phyloP scores from a whole-genome alignment of 2,329 filamentous ascomycete species.

The Ophiostoma novo-ulmi region DNA sequence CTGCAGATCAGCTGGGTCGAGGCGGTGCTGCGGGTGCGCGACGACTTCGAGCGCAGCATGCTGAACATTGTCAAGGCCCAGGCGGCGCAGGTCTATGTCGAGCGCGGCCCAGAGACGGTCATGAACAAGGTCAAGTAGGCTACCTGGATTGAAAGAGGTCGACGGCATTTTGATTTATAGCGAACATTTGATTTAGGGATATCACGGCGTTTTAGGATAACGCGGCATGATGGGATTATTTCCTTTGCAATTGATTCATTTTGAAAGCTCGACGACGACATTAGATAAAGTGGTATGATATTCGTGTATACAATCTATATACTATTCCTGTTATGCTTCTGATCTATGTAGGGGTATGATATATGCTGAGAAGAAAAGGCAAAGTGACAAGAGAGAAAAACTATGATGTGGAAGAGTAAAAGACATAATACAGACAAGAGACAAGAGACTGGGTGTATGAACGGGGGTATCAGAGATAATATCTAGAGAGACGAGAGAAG shows the following conservation, averaged over 20 bases:
- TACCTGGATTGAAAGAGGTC: not conserved
- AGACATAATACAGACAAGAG: not conserved
- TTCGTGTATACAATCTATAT: slow-evolving; percentile 3
- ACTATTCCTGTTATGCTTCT: not conserved
- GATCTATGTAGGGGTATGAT: not conserved
- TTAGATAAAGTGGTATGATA: not conserved
- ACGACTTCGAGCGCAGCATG: slow-evolving; percentile 92
- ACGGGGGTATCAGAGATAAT: not conserved
- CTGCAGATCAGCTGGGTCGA: slow-evolving; percentile 94
- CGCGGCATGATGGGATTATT: not conserved
- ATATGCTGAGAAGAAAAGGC: not conserved
- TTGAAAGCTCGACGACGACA: not conserved
- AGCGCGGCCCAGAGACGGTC: slow-evolving; percentile 80
- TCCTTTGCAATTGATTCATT: not conserved
- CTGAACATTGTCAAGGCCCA: slow-evolving; percentile 79
- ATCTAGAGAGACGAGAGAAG: not conserved
- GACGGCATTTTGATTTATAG: not conserved
- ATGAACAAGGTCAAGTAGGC: slow-evolving; percentile 82
- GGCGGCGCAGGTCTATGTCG: slow-evolving; percentile 79
- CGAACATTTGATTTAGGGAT: not conserved
- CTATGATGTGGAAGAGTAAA: not conserved
- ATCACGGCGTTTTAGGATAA: slow-evolving; percentile 9
- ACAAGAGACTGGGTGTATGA: not conserved
- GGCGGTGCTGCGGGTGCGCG: slow-evolving; percentile 74
- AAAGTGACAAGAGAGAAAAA: not conserved